phyloP scores from a whole-genome alignment of 2,329 filamentous ascomycete genomes.

The Fusarium sp. region DNA sequence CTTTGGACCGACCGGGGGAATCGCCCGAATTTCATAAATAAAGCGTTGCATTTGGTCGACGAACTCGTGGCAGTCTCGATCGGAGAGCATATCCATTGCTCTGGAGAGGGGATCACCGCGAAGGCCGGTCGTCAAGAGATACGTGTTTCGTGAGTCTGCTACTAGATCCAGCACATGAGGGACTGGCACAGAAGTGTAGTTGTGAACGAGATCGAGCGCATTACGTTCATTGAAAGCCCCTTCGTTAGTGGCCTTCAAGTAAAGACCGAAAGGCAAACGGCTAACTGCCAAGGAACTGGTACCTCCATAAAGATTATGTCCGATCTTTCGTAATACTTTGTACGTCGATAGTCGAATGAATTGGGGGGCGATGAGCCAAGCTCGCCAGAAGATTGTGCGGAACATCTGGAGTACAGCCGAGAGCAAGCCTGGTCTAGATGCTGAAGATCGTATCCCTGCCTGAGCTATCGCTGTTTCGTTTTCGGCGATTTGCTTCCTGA shows the following conservation, averaged over 20 bases:
- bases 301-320: no score
- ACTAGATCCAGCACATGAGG: slow-evolving; percentile 42
- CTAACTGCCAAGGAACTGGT: slow-evolving; percentile 12
- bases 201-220: slow-evolving; percentile 38
- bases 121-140: slow-evolving; percentile 7
- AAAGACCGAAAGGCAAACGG: slow-evolving; percentile 46
- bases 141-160: slow-evolving; percentile 26
- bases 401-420: not conserved
- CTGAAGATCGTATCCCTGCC: not conserved
- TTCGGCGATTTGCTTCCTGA: not conserved
- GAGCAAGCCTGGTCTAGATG: rapidly evolving
- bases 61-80: slow-evolving; percentile 29
- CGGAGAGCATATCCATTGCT: slow-evolving; percentile 40
- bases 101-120: not conserved
- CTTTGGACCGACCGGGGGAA: slow-evolving; percentile 29
- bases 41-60: slow-evolving; percentile 39
- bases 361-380: not conserved
- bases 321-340: not conserved
- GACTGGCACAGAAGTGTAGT: slow-evolving; percentile 42
- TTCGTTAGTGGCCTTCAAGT: slow-evolving; percentile 37
- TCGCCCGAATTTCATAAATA: slow-evolving; percentile 40
- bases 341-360: not conserved
- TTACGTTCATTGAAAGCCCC: slow-evolving; percentile 42
- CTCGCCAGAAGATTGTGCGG: not conserved
- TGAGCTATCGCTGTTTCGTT: no score